These are phyloP conservation scores for Glaciozyma antarctica DNA, from an alignment of 768 basidiomycete species.

Conservation along the genomic window DNA sequence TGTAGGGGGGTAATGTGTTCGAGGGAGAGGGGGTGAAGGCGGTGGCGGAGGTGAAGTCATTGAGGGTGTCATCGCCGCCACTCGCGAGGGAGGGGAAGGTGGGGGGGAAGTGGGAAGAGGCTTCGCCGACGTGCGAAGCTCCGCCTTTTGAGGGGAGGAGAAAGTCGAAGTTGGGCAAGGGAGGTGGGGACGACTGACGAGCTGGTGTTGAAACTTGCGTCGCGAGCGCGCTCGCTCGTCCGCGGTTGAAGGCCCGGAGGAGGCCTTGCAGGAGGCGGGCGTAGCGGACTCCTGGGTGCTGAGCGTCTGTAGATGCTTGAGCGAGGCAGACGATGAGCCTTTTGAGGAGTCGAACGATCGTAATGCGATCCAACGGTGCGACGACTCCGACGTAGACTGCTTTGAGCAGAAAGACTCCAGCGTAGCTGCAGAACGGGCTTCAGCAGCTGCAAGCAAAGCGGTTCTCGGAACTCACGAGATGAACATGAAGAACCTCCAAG, in stretches of 20 bases:
- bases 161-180: neutral
- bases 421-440: conserved; percentile 5
- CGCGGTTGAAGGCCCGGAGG: conserved; percentile 13
- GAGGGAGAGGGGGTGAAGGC: neutral
- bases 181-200: neutral
- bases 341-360: conserved; percentile 16
- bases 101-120: neutral
- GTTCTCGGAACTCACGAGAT: conserved; percentile 1
- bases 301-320: conserved; percentile 20
- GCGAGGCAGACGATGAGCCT: conserved; percentile 21
- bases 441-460: neutral
- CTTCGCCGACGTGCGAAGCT: neutral
- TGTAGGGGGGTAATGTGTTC: too few relatives aligned
- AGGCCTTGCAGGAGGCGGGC: conserved; percentile 24
- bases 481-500: conserved; percentile 23
- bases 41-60: neutral
- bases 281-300: conserved; percentile 24
- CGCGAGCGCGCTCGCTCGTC: conserved; percentile 2
- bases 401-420: conserved; percentile 31
- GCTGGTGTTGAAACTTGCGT: conserved; percentile 9
- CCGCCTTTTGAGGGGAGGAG: neutral
- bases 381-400: conserved; percentile 29
- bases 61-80: too few relatives aligned
- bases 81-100: neutral
- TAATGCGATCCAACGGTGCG: neutral